A percentile compares a stretch with the other conserved stretches of the same genome.
phyloP scores from a whole-genome alignment of 2,329 filamentous ascomycete species.

The Apiospora kogelbergensis region DNA sequence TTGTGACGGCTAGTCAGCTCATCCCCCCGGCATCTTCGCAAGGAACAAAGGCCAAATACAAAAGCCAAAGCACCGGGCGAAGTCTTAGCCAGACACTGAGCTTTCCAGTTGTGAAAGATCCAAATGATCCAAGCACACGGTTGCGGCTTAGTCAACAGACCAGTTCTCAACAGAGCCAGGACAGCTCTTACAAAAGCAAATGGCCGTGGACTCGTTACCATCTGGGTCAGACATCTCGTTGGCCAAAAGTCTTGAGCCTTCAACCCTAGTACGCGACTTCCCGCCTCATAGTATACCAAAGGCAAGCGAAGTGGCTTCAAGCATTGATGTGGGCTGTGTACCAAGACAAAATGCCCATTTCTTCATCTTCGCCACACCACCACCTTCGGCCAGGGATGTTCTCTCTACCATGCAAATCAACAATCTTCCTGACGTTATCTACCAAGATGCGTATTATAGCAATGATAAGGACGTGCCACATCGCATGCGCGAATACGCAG shows the following conservation, averaged over 20 bases:
- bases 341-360: constrained; percentile 27
- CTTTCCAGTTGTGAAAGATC: constrained; percentile 78
- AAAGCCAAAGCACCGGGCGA: constrained; percentile 37
- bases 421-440: constrained; percentile 67
- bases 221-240: constrained; percentile 13
- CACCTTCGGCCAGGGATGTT: constrained; percentile 44
- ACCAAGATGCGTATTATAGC: constrained; percentile 85
- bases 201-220: constrained; percentile 32
- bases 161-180: constrained; percentile 50
- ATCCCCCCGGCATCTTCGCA: not conserved
- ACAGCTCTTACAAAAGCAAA: constrained; percentile 33
- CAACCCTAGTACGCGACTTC: constrained; percentile 12
- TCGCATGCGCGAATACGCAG: constrained; percentile 78
- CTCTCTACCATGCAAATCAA: constrained; percentile 55
- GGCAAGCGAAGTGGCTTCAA: constrained; percentile 32
- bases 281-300: not conserved
- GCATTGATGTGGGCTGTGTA: constrained; percentile 24
- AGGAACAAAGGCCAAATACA: constrained; percentile 27
- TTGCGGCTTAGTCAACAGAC: constrained; percentile 67
- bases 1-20: not conserved
- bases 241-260: constrained; percentile 14
- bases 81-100: constrained; percentile 45
- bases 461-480: constrained; percentile 80
- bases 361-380: constrained; percentile 29
- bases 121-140: constrained; percentile 62